Evolutionary conservation across 805 yeast species (phyloP).

Genomic region (Blastobotrys terrestris): DNA sequence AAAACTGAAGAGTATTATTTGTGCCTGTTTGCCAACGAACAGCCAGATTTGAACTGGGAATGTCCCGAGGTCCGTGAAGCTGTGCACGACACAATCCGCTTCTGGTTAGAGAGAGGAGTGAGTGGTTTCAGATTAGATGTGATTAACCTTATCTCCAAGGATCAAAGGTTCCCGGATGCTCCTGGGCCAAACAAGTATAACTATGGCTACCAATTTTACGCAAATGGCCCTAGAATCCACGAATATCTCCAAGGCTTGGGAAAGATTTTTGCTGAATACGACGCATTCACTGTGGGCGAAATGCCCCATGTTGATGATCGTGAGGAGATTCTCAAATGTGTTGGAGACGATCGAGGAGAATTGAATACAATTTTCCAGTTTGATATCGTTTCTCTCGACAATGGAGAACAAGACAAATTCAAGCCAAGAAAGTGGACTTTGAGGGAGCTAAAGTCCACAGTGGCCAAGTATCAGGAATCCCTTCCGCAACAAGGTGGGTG

Average conservation of each 20-base stretch:
- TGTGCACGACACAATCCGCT: constrained; percentile 43
- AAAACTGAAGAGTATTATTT: constrained; percentile 49
- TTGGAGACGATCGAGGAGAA: constrained; percentile 20
- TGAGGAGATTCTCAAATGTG: constrained; percentile 17
- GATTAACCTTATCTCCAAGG: constrained; percentile 49
- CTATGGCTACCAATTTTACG: constrained; percentile 30
- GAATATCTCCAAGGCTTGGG: constrained; percentile 50
- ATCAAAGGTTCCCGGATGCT: constrained; percentile 41
- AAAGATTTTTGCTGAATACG: constrained; percentile 40
- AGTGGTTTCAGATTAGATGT: constrained; percentile 55
- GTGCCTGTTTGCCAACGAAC: constrained; percentile 46
- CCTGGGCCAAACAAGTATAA: constrained; percentile 39
- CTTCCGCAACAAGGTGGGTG: constrained; percentile 47
- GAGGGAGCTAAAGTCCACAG: constrained; percentile 11
- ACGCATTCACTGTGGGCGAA: constrained; percentile 53
- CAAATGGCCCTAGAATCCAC: constrained; percentile 50
- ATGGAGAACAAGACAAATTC: constrained; percentile 12
- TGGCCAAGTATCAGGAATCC: constrained; percentile 16
- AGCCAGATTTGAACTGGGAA: constrained; percentile 62
- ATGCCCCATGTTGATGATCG: constrained; percentile 38
- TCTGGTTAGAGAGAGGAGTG: constrained; percentile 50
- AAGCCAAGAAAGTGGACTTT: constrained; percentile 8
- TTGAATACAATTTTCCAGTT: constrained; percentile 23
- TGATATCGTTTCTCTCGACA: constrained; percentile 14
- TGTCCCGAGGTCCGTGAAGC: constrained; percentile 36